These are phyloP conservation scores for Fusarium buharicum DNA, from an alignment of 2,329 filamentous ascomycete genomes.

Conservation along the genomic window DNA sequence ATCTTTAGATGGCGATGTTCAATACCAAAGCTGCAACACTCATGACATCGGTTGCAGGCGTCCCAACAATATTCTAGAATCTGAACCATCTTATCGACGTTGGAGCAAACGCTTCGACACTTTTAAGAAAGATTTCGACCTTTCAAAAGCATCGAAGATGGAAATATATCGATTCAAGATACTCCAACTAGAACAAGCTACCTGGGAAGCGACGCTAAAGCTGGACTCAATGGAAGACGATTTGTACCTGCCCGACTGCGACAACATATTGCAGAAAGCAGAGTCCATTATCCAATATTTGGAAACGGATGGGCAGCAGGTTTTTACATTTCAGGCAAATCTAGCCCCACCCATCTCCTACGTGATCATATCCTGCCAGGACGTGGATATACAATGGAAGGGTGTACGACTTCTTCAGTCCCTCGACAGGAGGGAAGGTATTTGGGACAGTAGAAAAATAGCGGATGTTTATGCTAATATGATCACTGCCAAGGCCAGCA, in stretches of 20 bases:
- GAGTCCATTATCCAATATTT: constrained; percentile 8
- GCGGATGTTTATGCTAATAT: constrained; percentile 15
- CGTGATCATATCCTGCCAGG: constrained; percentile 19
- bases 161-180: constrained; percentile 4
- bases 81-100: constrained; percentile 4
- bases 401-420: constrained; percentile 1
- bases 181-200: constrained; percentile 10
- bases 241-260: neutral
- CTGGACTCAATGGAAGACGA: neutral
- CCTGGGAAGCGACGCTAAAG: constrained; percentile 7
- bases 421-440: constrained; percentile 6
- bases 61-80: neutral
- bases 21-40: neutral
- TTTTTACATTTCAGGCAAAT: constrained; percentile 17
- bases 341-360: constrained; percentile 13
- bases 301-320: neutral
- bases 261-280: constrained; percentile 1
- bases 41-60: neutral
- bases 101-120: constrained; percentile 12
- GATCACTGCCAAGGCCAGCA: constrained; percentile 8
- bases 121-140: neutral
- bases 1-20: neutral
- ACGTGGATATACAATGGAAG: constrained; percentile 14
- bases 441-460: constrained; percentile 29
- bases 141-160: neutral